Evolutionary conservation across 257 asterid genomes (phyloP).

Genomic region (Gentiana macrophylla): DNA sequence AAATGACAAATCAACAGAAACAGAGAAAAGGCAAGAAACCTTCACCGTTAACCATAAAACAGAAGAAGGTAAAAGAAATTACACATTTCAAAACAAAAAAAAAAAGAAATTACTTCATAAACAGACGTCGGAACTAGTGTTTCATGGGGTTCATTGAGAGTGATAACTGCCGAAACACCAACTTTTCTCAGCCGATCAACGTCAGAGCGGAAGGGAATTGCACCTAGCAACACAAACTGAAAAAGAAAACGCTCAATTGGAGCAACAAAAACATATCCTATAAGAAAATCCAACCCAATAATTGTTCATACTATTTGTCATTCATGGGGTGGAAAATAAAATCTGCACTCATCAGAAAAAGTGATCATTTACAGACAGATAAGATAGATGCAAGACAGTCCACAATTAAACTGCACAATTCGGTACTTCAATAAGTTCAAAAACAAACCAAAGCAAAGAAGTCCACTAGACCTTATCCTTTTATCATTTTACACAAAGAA

Average conservation of each 20-base stretch:
- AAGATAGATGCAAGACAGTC: no score
- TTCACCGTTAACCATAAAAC: neutral
- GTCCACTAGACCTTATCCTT: no score
- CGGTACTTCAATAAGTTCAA: no score
- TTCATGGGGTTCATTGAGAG: constrained; percentile 54
- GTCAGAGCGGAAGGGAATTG: constrained; percentile 57
- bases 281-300: no score
- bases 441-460: no score
- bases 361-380: no score
- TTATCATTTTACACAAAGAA: no score
- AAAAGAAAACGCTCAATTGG: neutral
- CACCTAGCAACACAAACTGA: constrained; percentile 53
- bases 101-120: constrained; percentile 28
- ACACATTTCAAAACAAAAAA: neutral
- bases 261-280: no score
- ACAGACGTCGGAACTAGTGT: constrained; percentile 43
- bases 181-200: constrained; percentile 33
- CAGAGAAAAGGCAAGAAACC: neutral
- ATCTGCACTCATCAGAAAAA: no score
- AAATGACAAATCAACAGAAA: neutral
- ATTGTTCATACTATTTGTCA: no score
- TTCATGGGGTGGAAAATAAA: no score
- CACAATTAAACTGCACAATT: no score
- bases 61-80: neutral
- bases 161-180: constrained; percentile 46